These are phyloP conservation scores for Graphiopsis chlorocephala DNA, from an alignment of 2,329 filamentous ascomycete genomes.

Conservation along the genomic window DNA sequence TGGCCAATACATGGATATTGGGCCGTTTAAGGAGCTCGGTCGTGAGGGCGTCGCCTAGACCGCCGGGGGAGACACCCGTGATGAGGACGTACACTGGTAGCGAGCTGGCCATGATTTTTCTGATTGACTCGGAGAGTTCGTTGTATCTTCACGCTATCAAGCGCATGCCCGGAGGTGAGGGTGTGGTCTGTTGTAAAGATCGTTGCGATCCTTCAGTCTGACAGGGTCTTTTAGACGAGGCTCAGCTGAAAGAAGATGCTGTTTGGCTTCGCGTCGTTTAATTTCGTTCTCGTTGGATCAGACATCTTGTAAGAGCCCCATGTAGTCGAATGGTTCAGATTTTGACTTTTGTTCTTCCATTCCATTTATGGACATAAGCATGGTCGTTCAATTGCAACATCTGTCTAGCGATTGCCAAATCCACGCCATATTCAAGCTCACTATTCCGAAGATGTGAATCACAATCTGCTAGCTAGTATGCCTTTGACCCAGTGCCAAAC, in stretches of 20 bases:
- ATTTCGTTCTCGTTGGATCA: not conserved
- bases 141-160: not conserved
- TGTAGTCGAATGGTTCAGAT: not conserved
- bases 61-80: conserved; percentile 38
- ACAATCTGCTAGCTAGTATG: not conserved
- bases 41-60: conserved; percentile 43
- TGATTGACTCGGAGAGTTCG: not conserved
- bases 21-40: conserved; percentile 37
- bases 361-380: not conserved
- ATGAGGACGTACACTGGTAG: conserved; percentile 23
- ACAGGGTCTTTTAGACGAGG: not conserved
- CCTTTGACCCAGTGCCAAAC: not conserved
- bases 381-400: not conserved
- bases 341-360: not conserved
- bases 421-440: not conserved
- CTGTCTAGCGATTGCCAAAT: not conserved
- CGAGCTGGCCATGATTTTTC: not conserved
- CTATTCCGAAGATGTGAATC: too few species aligned
- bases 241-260: not conserved
- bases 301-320: not conserved
- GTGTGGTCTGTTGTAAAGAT: not conserved
- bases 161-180: not conserved
- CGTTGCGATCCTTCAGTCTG: not conserved
- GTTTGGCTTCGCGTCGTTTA: not conserved
- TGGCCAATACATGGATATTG: conserved; percentile 22